These are phyloP conservation scores for Arthrobotrys sphaeroides DNA, from an alignment of 2,329 filamentous ascomycete species.

Conservation along the genomic window DNA sequence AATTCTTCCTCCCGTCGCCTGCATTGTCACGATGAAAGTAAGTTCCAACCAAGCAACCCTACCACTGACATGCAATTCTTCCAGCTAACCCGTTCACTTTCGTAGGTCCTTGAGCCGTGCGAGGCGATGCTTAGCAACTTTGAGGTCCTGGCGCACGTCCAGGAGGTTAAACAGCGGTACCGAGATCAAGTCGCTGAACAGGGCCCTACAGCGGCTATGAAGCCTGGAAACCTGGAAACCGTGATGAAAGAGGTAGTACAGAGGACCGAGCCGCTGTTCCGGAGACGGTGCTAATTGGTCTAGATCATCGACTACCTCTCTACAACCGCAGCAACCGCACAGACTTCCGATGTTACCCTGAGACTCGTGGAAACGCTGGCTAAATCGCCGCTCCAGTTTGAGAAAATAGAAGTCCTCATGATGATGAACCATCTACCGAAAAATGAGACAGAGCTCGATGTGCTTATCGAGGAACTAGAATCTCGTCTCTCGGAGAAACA, in stretches of 20 bases:
- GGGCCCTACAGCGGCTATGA: slow-evolving; percentile 56
- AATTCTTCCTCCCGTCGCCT: too few species aligned
- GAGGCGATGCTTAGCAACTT: slow-evolving; percentile 76
- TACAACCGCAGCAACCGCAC: slow-evolving; percentile 67
- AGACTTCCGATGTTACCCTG: slow-evolving; percentile 66
- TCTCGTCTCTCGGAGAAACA: slow-evolving; percentile 70
- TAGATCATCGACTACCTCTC: slow-evolving; percentile 72
- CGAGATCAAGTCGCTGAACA: slow-evolving; percentile 60
- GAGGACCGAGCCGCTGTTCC: slow-evolving; percentile 40
- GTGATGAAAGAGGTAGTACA: slow-evolving; percentile 71
- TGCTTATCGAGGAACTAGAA: slow-evolving; percentile 73
- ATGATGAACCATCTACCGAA: slow-evolving; percentile 73
- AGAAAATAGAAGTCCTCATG: slow-evolving; percentile 75
- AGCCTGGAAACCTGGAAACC: slow-evolving; percentile 68
- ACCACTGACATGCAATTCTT: background rate
- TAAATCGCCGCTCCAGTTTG: slow-evolving; percentile 66
- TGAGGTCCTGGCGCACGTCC: slow-evolving; percentile 75
- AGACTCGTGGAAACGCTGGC: slow-evolving; percentile 68
- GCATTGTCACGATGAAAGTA: background rate
- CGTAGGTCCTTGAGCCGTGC: slow-evolving; percentile 74
- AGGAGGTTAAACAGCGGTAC: slow-evolving; percentile 67
- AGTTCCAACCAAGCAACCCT: background rate
- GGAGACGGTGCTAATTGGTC: background rate
- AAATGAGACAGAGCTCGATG: slow-evolving; percentile 69
- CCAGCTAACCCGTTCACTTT: background rate